These are phyloP conservation scores for Backusella australiensis DNA, from an alignment of 192 early-diverging fungal genomes.

Conservation along the genomic window DNA sequence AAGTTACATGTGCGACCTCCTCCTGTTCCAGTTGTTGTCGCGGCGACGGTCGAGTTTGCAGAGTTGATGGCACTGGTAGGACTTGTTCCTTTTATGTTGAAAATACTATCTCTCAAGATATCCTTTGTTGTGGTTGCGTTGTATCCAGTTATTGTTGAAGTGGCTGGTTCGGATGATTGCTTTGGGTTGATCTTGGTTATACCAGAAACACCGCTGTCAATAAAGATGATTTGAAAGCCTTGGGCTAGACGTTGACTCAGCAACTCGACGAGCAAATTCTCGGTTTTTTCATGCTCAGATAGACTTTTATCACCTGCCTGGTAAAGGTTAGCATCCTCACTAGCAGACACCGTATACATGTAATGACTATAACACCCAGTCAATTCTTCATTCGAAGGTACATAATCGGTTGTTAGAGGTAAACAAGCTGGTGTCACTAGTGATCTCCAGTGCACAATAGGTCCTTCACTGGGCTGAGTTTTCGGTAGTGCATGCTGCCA, in stretches of 20 bases:
- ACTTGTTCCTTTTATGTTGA: background rate
- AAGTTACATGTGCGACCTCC: background rate
- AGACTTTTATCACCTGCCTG: slow-evolving; percentile 38
- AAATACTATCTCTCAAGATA: background rate
- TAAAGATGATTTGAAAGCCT: slow-evolving; percentile 86
- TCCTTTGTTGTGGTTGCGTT: slow-evolving; percentile 2
- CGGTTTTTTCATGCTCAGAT: slow-evolving; percentile 42
- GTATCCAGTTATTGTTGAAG: background rate
- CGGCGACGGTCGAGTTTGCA: background rate
- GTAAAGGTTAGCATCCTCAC: slow-evolving; percentile 46
- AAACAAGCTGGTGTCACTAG: slow-evolving; percentile 91
- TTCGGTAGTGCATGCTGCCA: slow-evolving; percentile 92
- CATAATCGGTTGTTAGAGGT: slow-evolving; percentile 88
- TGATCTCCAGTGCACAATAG: slow-evolving; percentile 83
- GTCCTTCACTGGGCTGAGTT: slow-evolving; percentile 46
- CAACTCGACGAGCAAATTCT: slow-evolving; percentile 76
- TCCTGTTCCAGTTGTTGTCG: background rate
- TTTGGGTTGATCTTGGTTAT: background rate
- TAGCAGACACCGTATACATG: slow-evolving; percentile 67
- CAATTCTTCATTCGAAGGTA: slow-evolving; percentile 70
- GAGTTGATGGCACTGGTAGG: background rate
- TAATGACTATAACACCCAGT: slow-evolving; percentile 69
- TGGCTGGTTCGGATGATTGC: background rate
- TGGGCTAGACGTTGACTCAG: slow-evolving; percentile 87
- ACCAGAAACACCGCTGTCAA: slow-evolving; percentile 32